Conservation (phyloP, 129 eudicot genomes). For the Oenanthe sinensis region DNA sequence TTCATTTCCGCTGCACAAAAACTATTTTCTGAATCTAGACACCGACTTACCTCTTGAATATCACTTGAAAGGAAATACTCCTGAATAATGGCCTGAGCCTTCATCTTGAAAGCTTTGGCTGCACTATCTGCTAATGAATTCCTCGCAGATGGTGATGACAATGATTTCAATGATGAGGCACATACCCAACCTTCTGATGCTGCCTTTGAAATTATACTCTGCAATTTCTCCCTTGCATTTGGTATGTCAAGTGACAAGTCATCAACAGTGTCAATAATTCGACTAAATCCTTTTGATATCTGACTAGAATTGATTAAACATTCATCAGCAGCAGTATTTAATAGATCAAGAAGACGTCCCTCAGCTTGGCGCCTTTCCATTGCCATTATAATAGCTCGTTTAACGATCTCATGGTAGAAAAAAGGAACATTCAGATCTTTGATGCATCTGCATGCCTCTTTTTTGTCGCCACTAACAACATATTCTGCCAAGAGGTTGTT, state of each 20-base stretch:
- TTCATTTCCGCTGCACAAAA: slow-evolving; percentile 48
- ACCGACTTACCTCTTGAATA: slow-evolving; percentile 51
- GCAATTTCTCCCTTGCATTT: slow-evolving; percentile 58
- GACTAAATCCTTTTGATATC: slow-evolving; percentile 65
- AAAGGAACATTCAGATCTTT: slow-evolving; percentile 73
- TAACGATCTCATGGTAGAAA: slow-evolving; percentile 86
- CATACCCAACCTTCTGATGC: slow-evolving; percentile 94
- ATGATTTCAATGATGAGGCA: slow-evolving; percentile 62
- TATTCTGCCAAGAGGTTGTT: slow-evolving; percentile 57
- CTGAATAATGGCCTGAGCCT: slow-evolving; percentile 62
- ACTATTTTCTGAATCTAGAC: slow-evolving; percentile 52
- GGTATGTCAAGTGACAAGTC: slow-evolving; percentile 90
- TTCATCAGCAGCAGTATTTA: slow-evolving; percentile 62
- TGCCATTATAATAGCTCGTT: slow-evolving; percentile 69
- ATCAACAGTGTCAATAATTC: slow-evolving; percentile 66
- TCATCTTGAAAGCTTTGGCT: slow-evolving; percentile 50
- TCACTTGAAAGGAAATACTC: slow-evolving; percentile 85
- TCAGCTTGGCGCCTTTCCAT: slow-evolving; percentile 69
- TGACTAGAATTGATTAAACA: slow-evolving; percentile 83
- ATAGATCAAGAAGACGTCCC: slow-evolving; percentile 49
- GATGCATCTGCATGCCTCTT: slow-evolving; percentile 77
- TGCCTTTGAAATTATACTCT: slow-evolving; percentile 69
- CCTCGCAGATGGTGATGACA: slow-evolving; percentile 33
- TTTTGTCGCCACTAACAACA: slow-evolving; percentile 67
- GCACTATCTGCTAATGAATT: slow-evolving; percentile 40